These are phyloP conservation scores for Geotrichum cucujoidarum DNA, from an alignment of 1,139 yeast species.

Conservation along the genomic window DNA sequence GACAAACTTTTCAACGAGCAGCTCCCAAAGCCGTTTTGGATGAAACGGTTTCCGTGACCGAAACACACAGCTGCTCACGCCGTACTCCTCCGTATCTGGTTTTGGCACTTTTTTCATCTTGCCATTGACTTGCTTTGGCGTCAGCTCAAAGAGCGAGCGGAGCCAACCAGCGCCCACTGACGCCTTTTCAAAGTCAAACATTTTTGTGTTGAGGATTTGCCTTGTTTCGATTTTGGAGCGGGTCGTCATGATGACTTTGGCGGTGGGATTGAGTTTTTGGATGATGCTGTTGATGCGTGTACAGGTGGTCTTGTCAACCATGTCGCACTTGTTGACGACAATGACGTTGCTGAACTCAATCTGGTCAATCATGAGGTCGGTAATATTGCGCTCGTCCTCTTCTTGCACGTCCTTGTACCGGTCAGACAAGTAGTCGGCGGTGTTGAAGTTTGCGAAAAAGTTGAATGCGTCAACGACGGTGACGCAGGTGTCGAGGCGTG, in stretches of 20 bases:
- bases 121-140: conserved; percentile 36
- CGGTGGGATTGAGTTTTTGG: conserved; percentile 41
- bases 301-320: conserved; percentile 31
- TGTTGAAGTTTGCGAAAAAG: conserved; percentile 41
- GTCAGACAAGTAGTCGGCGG: conserved; percentile 42
- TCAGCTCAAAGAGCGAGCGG: conserved; percentile 43
- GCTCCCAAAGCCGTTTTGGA: conserved; percentile 41
- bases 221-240: conserved; percentile 39
- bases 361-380: conserved; percentile 46
- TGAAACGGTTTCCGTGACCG: conserved; percentile 43
- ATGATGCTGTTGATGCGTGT: conserved; percentile 36
- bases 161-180: conserved; percentile 47
- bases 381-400: conserved; percentile 43
- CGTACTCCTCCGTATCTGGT: conserved; percentile 42
- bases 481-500: conserved; percentile 45
- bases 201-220: conserved; percentile 37
- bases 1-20: conserved; percentile 39
- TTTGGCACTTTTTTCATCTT: conserved; percentile 33
- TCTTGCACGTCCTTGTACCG: conserved; percentile 40
- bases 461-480: conserved; percentile 45
- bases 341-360: conserved; percentile 46
- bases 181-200: conserved; percentile 42
- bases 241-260: conserved; percentile 38
- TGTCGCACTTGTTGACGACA: conserved; percentile 39
- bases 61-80: conserved; percentile 44